A percentile compares a stretch with the other conserved stretches of the same genome.
Evolutionary conservation across 345 rosid species (phyloP).

Genomic region (Salix dunnii): DNA sequence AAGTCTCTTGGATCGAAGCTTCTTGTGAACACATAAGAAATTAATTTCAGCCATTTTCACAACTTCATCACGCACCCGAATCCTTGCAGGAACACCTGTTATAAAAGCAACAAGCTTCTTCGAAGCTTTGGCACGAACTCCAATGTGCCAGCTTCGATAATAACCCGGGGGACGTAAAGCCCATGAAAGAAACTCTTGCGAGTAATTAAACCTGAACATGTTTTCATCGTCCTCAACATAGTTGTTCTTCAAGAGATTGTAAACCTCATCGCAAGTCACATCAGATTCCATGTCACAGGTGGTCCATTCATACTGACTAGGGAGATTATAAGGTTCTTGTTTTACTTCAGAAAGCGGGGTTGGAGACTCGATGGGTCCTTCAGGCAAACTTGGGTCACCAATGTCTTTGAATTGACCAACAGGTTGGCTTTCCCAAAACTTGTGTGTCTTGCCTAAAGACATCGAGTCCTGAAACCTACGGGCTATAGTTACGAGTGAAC

Average conservation of each 20-base stretch:
- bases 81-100: slow-evolving; percentile 84
- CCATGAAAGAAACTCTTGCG: slow-evolving; percentile 92
- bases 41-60: slow-evolving; percentile 93
- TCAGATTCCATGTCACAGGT: slow-evolving; percentile 81
- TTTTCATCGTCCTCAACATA: slow-evolving; percentile 95
- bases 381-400: slow-evolving; percentile 66
- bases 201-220: slow-evolving; percentile 94
- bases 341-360: slow-evolving; percentile 67
- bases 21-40: slow-evolving; percentile 93
- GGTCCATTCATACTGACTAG: slow-evolving; percentile 71
- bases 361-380: slow-evolving; percentile 73
- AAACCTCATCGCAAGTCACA: slow-evolving; percentile 72
- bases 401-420: slow-evolving; percentile 80
- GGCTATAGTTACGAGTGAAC: slow-evolving; percentile 57
- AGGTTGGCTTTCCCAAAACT: slow-evolving; percentile 94
- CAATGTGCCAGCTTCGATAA: slow-evolving; percentile 81
- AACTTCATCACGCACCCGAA: slow-evolving; percentile 67
- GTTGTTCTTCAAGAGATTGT: slow-evolving; percentile 73
- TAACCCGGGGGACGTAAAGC: slow-evolving; percentile 84
- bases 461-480: slow-evolving; percentile 65
- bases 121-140: slow-evolving; percentile 77
- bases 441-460: slow-evolving; percentile 53
- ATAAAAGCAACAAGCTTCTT: slow-evolving; percentile 88
- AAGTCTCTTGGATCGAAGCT: slow-evolving; percentile 87
- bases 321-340: slow-evolving; percentile 91